These are phyloP conservation scores for Actinomortierella ambigua DNA, from an alignment of 371 early-diverging fungal genomes.

Conservation along the genomic window DNA sequence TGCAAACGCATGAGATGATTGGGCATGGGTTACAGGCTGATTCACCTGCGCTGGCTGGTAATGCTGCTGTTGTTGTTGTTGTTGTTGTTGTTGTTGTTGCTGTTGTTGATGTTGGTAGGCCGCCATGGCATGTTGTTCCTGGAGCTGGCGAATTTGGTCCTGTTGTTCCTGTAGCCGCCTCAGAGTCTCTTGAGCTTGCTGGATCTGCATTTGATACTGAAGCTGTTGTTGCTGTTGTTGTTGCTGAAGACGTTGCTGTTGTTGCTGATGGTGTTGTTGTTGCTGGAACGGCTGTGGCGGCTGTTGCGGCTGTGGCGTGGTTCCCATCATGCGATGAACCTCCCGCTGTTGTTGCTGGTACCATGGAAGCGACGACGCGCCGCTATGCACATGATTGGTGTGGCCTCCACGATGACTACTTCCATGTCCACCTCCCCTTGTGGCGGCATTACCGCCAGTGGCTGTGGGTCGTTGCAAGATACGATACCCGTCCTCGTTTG, in stretches of 20 bases:
- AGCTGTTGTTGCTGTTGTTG: slow-evolving; percentile 2
- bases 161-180: slow-evolving; percentile 33
- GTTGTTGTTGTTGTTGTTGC: background rate
- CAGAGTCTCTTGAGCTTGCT: slow-evolving; percentile 36
- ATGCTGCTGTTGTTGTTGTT: background rate
- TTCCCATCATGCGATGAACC: slow-evolving; percentile 40
- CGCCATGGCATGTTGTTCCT: background rate
- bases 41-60: slow-evolving; percentile 4
- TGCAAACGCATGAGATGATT: background rate
- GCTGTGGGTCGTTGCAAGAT: slow-evolving; percentile 38
- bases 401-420: too few relatives aligned
- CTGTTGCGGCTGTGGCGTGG: slow-evolving; percentile 27
- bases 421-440: too few relatives aligned
- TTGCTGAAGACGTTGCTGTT: background rate
- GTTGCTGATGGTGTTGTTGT: slow-evolving; percentile 33
- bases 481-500: slow-evolving; percentile 30
- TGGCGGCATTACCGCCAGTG: too few relatives aligned
- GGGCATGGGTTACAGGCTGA: slow-evolving; percentile 8
- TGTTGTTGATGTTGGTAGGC: too few relatives aligned
- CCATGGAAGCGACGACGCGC: slow-evolving; percentile 22
- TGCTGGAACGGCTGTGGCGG: slow-evolving; percentile 29
- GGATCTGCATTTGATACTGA: slow-evolving; percentile 30
- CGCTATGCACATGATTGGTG: too few relatives aligned
- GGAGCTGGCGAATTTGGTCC: slow-evolving; percentile 18
- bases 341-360: slow-evolving; percentile 45